Conservation (phyloP, 352 stramenopile genomes). For the Peronospora farinosa region DNA sequence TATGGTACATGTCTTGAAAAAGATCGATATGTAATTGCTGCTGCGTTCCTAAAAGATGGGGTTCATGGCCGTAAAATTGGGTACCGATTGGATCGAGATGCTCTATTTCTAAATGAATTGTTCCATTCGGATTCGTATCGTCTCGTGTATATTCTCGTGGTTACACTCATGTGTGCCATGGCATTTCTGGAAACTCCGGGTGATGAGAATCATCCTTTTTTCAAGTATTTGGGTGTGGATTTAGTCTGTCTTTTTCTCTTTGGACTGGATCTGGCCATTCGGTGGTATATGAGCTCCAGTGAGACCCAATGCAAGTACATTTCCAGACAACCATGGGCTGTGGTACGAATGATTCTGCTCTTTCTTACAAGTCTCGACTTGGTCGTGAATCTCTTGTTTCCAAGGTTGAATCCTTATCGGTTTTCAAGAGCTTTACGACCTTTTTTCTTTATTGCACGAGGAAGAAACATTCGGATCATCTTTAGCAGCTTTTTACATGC, state of each 20-base stretch:
- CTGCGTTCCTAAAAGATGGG: slow-evolving; percentile 73
- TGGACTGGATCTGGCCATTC: slow-evolving; percentile 53
- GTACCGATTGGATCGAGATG: slow-evolving; percentile 63
- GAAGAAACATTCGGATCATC: slow-evolving; percentile 79
- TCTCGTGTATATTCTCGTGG: slow-evolving; percentile 64
- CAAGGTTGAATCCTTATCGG: slow-evolving; percentile 49
- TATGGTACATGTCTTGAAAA: slow-evolving; percentile 36
- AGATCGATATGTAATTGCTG: slow-evolving; percentile 70
- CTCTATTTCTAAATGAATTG: slow-evolving; percentile 58
- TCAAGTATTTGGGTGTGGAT: slow-evolving; percentile 57
- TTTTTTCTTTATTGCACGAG: slow-evolving; percentile 75
- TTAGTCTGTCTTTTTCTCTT: slow-evolving; percentile 62
- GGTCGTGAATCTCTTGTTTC: slow-evolving; percentile 38
- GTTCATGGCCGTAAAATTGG: slow-evolving; percentile 82
- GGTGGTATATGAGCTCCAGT: slow-evolving; percentile 79
- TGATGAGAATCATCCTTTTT: slow-evolving; percentile 29
- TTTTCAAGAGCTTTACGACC: slow-evolving; percentile 62
- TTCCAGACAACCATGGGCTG: slow-evolving; percentile 67
- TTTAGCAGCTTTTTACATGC: slow-evolving; percentile 77
- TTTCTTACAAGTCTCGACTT: slow-evolving; percentile 52
- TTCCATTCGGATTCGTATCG: slow-evolving; percentile 75
- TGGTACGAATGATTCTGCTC: slow-evolving; percentile 55
- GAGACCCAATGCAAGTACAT: slow-evolving; percentile 75
- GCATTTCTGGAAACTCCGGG: slow-evolving; percentile 62
- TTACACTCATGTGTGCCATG: slow-evolving; percentile 51